Evolutionary conservation across 257 asterid species (phyloP), one percentile per base, ranked within the genome.

Genomic region (Cynanchum wilfordii): DNA sequence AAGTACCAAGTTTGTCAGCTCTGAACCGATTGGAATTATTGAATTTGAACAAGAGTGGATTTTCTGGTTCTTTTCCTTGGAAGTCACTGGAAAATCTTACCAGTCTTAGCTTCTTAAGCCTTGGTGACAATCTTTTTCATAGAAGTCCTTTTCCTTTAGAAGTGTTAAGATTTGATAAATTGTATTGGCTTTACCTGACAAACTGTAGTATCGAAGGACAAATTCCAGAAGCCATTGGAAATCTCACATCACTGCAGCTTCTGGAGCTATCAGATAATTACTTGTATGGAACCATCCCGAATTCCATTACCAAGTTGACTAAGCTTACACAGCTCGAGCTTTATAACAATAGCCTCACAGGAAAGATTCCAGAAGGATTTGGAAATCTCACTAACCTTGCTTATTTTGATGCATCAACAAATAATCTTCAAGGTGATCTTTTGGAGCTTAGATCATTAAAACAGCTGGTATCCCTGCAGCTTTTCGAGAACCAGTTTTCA

Each of bases 1-100:
- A 68, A 69, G 70, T 82, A 36, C 86, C 86, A 40, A 76, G 76
- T 5, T 70, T 84, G 71, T 79, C 86, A 3, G 52, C 82, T 63
- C 71, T 84, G 50, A 59, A 30, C 12, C 71, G 76, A 54, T 66
- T 84, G 74, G 68, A 66, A 72, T 70, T 77, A 33, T 77, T 84
- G 83, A 74, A 44, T 65, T 65, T 82, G 75, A 84, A 66, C 38
- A 25, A 7, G 3, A 77, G 83, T 71, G 86, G 86, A 13, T 54
- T 82, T 72, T 77, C 84, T 5, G 86, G 84, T 47, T 19, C 57
- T 58, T 84, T 82, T 76, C 88, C 84, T 2, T 84, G 88, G 88
- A 77, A 73, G 29, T 77, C 86, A 15, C 69, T 84, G 66, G 78
- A 50, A 67, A 84, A 82, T 75, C 70, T 78, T 50, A 79, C 88